Evolutionary conservation across 164 flowering plant genomes (phyloP), one percentile per base, ranked within the genome.

Genomic region (Aristolochia contorta): DNA sequence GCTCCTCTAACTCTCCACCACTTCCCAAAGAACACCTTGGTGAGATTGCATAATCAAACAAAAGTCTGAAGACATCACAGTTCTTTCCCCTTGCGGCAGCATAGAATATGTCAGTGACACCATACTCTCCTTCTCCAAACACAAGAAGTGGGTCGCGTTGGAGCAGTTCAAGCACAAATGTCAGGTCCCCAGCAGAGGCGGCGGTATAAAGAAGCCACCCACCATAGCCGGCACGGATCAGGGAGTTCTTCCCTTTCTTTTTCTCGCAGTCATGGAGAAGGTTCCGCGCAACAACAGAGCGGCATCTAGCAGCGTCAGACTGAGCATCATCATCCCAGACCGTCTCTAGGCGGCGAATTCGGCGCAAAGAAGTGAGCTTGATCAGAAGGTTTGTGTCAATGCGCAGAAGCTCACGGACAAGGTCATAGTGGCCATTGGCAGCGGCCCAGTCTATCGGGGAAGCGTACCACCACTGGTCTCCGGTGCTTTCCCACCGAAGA

Each of bases 161-260:
- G 15, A 91, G 62, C 67, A 91, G 48, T 27, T 80, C 83, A 48
- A 69, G 75, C 18, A 85, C 87, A 72, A 91, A 91, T 6, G 20
- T 71, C 52, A 82, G 61, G 67, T 91, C 96, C 19, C 91, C 96
- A 15, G 98, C 94, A 12, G 98, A 86, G 63, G 96, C 98, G 7
- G 98, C 98, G 41, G 98, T 89, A 83, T 91, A 91, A 6, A 91
- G 70, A 52, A 91, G 88, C 98, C 98, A 88, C 4, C 98, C 98
- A 37, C 98, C 98, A 65, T 91, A 86, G 23, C 98, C 96, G 19
- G 91, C 86, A 27, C 86, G 56, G 30, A 91, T 77, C 37, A 91
- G 74, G 30, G 94, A 70, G 61, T 83, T 83, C 61, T 41, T 52
- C 37, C 82, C 74, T 14, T 57, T 57, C 49, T 64, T 70, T 24